Evolutionary conservation across 192 early-diverging fungal species (phyloP), one percentile per base, ranked within the genome.

Genomic region (Chytriomyces hyalinus): DNA sequence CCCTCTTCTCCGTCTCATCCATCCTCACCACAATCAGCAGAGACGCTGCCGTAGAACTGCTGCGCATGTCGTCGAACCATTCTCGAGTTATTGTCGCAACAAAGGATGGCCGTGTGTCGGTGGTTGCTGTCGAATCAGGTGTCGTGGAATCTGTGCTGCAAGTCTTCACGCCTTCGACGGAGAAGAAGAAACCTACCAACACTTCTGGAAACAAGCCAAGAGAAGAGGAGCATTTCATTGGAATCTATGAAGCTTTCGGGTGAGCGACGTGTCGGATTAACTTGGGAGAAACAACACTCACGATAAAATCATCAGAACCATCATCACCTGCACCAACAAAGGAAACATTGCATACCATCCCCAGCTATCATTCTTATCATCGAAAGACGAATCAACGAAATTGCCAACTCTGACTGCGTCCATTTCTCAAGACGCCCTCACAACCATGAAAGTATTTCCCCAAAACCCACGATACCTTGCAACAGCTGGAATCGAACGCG

Each of bases 401-500:
- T 80, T 66, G 50, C 71, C 77, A 24, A 73, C 62, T 11, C 47
- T 82, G 68, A 61, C 24, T 73, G 61, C 83, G 80, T 51, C 80
- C 86, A 22, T 86, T 78, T 48, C 63, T 80, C 80, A 78, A 48
- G 79, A 80, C 60, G 87, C 92, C 48, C 87, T 94, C 36, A 90
- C 83, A 66, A 79, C 88, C 22, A 90, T 95, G 87, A 88, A 90
- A 49, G 87, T 91, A 4, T 92, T 94, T 74, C 86, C 87, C 17
- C 81, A 80, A 53, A 78, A 88, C 28, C 80, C 90, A 17, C 80
- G 91, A 65, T 73, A 96, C 11, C 86, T 98, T 80, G 94, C 92
- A 0, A 91, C 91, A 6, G 95, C 92, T 47, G 96, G 96, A 15
- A 92, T 94, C 63, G 94, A 95, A 76, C 91, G 91, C 49, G 95